These are phyloP conservation scores for Arachis stenosperma DNA, from an alignment of 306 rosid species.

Conservation along the genomic window DNA sequence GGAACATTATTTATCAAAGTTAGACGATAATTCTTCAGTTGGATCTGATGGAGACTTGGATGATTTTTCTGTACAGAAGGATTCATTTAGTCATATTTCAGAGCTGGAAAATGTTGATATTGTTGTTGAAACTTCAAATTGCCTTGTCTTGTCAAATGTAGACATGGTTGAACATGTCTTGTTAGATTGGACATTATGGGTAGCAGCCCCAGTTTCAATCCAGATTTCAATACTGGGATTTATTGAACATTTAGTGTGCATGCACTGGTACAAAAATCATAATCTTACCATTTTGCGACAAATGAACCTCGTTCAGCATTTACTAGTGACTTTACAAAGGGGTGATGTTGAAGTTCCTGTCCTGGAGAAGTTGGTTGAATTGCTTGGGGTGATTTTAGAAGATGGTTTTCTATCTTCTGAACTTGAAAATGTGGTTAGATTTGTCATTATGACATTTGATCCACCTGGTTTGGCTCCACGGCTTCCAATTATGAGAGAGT, in stretches of 20 bases:
- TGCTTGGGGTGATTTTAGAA: constrained; percentile 96
- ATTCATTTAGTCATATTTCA: constrained; percentile 90
- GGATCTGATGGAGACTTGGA: constrained; percentile 95
- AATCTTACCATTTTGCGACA: constrained; percentile 90
- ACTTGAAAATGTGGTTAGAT: constrained; percentile 92
- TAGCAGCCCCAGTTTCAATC: constrained; percentile 75
- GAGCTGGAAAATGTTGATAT: constrained; percentile 89
- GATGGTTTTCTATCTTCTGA: constrained; percentile 95
- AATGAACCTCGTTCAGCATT: constrained; percentile 94
- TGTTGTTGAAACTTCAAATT: constrained; percentile 88
- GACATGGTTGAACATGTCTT: constrained; percentile 99
- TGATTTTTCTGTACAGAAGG: constrained; percentile 88
- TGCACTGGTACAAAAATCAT: constrained; percentile 98
- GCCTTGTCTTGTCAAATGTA: constrained; percentile 94
- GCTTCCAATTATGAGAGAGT: constrained; percentile 74
- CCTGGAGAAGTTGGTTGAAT: constrained; percentile 88
- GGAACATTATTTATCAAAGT: constrained; percentile 72
- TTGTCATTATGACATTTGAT: constrained; percentile 99
- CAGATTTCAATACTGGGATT: constrained; percentile 94
- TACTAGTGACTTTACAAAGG: constrained; percentile 91
- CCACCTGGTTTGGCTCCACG: constrained; percentile 74
- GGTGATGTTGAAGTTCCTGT: constrained; percentile 99
- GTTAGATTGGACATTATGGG: constrained; percentile 99
- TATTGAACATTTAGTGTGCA: constrained; percentile 94
- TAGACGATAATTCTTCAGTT: constrained; percentile 83